Evolutionary conservation across 2,329 filamentous ascomycete species (phyloP).

Genomic region (Neonectria punicea): DNA sequence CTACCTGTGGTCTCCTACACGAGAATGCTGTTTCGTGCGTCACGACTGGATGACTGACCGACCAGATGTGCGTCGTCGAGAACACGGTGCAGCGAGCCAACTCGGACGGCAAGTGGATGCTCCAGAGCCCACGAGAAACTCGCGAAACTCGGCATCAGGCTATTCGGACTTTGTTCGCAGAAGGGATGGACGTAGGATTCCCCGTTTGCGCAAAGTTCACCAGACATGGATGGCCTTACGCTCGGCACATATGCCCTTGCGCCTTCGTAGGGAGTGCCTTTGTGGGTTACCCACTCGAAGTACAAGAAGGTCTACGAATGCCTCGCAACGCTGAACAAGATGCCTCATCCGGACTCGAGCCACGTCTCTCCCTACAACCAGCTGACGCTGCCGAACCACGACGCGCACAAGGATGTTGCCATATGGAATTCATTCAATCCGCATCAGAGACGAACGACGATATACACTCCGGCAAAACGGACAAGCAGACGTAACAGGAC

Average conservation of each 20-base stretch:
- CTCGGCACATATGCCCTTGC: constrained; percentile 59
- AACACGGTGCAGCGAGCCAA: constrained; percentile 68
- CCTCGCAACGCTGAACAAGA: constrained; percentile 48
- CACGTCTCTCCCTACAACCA: constrained; percentile 70
- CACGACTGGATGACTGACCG: constrained; percentile 66
- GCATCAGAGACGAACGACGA: neutral
- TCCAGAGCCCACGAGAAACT: constrained; percentile 57
- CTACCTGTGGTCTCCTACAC: constrained; percentile 63
- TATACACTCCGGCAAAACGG: constrained; percentile 53
- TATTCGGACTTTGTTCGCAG: constrained; percentile 59
- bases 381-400: constrained; percentile 42
- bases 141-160: constrained; percentile 62
- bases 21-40: constrained; percentile 63
- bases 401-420: neutral
- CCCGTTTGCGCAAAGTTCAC: too few relatives aligned
- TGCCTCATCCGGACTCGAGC: constrained; percentile 46
- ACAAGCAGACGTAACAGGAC: constrained; percentile 54
- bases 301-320: constrained; percentile 56
- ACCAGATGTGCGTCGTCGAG: constrained; percentile 67
- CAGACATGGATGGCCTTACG: constrained; percentile 62
- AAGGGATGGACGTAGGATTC: too few relatives aligned
- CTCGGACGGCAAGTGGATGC: constrained; percentile 46
- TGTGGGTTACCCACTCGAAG: constrained; percentile 46
- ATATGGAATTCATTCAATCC: neutral
- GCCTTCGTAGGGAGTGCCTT: constrained; percentile 49